Evolutionary conservation across 805 yeast species (phyloP), one percentile per base, ranked within the genome.

Genomic region (Zygoascus tannicola): DNA sequence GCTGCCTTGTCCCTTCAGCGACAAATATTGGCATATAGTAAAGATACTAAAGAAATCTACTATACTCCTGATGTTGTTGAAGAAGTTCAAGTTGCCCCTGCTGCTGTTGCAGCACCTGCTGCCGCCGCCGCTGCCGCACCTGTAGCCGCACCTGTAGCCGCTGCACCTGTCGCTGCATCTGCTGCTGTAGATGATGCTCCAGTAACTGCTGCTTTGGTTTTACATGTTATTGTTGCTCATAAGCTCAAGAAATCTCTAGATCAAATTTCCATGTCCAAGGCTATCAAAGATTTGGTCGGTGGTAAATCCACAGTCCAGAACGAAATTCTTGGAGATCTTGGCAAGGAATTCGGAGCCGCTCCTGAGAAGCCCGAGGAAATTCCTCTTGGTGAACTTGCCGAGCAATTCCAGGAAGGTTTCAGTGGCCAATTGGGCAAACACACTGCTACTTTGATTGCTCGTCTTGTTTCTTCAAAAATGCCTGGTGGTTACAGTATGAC

Each of bases 351-450:
- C 60, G 97, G 97, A 58, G 69, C 92, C 37, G 88, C 97, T 40
- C 99, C 99, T 35, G 99, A 92, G 69, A 92, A 92, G 69, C 97
- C 99, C 50, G 99, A 92, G 69, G 99, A 92, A 62, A 84, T 95
- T 35, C 98, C 98, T 50, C 75, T 92, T 56, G 84, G 78, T 60
- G 99, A 92, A 67, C 78, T 92, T 64, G 97, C 97, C 40, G 97
- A 86, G 61, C 80, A 77, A 57, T 85, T 92, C 77, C 96, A 90
- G 70, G 95, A 86, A 52, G 71, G 88, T 22, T 92, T 86, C 72
- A 62, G 69, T 53, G 97, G 97, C 55, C 74, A 78, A 52, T 76
- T 92, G 54, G 99, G 99, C 64, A 92, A 92, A 66, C 95, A 88
- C 59, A 82, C 97, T 1, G 69, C 87, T 32, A 82, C 96, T 22